Percentiles rank a stretch among this genome's conserved stretches.
Conservation (phyloP, 2,329 filamentous ascomycete genomes). For the Spiromastix sp. region DNA sequence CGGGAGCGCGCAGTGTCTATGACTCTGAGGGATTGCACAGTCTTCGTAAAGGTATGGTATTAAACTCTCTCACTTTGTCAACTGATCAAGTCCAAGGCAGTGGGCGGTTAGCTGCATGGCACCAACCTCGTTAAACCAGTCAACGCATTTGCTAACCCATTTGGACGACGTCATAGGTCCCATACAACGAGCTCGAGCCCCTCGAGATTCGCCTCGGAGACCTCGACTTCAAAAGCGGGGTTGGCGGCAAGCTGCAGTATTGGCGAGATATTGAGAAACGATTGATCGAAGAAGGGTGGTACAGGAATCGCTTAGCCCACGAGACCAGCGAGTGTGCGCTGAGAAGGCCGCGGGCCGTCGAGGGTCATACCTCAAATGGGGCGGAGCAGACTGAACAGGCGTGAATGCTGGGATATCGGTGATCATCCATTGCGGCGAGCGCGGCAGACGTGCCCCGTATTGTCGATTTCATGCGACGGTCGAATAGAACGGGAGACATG, state of each 20-base stretch:
- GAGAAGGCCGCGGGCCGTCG: constrained; percentile 9
- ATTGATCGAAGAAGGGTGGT: constrained; percentile 60
- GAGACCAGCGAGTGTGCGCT: constrained; percentile 24
- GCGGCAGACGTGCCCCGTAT: no score
- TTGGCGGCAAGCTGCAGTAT: constrained; percentile 52
- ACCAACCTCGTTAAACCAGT: no score
- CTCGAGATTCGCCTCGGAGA: constrained; percentile 55
- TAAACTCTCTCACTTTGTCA: not conserved
- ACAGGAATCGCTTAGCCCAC: constrained; percentile 33
- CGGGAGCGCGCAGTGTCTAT: constrained; percentile 57
- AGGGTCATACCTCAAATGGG: no score
- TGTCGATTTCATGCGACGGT: no score
- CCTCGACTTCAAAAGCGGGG: constrained; percentile 63
- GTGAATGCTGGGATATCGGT: no score
- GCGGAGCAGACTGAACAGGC: no score
- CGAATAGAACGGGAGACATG: no score
- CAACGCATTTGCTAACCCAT: not conserved
- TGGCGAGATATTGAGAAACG: constrained; percentile 56
- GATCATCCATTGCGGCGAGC: no score
- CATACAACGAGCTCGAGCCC: constrained; percentile 19
- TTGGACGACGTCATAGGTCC: constrained; percentile 20
- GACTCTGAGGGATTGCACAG: constrained; percentile 71
- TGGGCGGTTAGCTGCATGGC: no score
- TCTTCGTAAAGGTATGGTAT: constrained; percentile 52
- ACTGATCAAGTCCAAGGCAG: no score